Evolutionary conservation across 345 rosid species (phyloP).

Genomic region (Hirschfeldia incana): DNA sequence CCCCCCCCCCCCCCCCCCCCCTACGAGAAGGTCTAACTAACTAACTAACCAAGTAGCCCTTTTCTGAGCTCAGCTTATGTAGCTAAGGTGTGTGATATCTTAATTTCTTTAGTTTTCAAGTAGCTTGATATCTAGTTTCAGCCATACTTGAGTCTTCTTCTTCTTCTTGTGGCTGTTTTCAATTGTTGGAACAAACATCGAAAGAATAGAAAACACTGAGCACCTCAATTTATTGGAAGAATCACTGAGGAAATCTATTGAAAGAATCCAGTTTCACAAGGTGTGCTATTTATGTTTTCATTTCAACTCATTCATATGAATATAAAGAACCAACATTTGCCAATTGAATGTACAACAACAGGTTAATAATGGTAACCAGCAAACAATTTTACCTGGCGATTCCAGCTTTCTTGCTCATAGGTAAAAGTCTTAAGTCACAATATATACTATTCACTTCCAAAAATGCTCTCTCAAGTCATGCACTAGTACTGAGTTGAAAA

Average conservation of each 20-base stretch:
- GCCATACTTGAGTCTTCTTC: background rate
- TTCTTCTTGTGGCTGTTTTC: conserved; percentile 35
- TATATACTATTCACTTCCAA: background rate
- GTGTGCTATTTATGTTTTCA: conserved; percentile 35
- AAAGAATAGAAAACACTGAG: conserved; percentile 62
- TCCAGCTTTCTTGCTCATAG: conserved; percentile 49
- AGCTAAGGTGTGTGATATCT: conserved; percentile 58
- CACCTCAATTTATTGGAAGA: conserved; percentile 79
- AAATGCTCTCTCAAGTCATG: background rate
- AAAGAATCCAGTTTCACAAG: conserved; percentile 54
- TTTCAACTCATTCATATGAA: background rate
- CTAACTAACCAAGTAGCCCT: conserved; percentile 50
- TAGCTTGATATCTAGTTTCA: background rate
- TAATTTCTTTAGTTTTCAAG: background rate
- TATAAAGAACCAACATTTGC: conserved; percentile 54
- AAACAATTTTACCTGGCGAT: conserved; percentile 51
- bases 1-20: too few relatives aligned
- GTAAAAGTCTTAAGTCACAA: conserved; percentile 37
- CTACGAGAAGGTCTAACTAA: conserved; percentile 51
- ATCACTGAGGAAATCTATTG: conserved; percentile 64
- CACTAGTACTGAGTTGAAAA: conserved; percentile 1
- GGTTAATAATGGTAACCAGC: conserved; percentile 41
- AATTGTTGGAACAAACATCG: conserved; percentile 75
- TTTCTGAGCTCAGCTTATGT: conserved; percentile 59
- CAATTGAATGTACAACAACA: conserved; percentile 52